Base-by-base conservation (phyloP, 768 basidiomycete genomes). In the Suillus hirtellus region DNA sequence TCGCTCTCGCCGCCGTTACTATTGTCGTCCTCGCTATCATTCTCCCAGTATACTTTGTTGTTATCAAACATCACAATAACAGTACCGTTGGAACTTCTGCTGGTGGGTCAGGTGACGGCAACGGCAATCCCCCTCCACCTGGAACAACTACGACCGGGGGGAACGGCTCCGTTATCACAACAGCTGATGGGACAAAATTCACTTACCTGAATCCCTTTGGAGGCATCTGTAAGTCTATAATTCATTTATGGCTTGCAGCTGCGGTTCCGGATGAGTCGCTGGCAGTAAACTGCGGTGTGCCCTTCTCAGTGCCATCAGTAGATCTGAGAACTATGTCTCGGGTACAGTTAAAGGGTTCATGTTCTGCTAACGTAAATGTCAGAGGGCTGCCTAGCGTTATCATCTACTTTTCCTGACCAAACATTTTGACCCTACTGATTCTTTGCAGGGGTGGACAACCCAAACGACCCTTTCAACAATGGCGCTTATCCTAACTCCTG, bases 171-270 rank as follows among this genome's bases (percentile, higher is more conserved):
- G 79, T 79, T 5, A 76, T 94, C 59, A 85, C 81, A 9, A 78
- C 80, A 21, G 85, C 82, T 3, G 83, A 93, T 70, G 95, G 94
- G 1, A 76, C 84, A 1, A 86, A 82, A 1, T 90, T 95, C 75
- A 85, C 81, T 2, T 96, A 96, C 73, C 80, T 79, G 63, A 96
- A 95, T 74, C 76, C 82, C 21, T 90, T 92, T 71, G 92, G 87
- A 40, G 90, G 90, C 46, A 85, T 82, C 69, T 90, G 89, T 88
- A 72, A 83, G 86, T 71, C 31, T 64, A 55, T 61, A 35, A 59
- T 52, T 56, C 11, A 46, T 21, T 44, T 61, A 35, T 35, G 50
- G 56, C 56, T 61, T n/a, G 21, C 6, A 12, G 46, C 46, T 47
- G n/a, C n/a, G 19, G 46, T 47, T n/a, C 2, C 5, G 27, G 49